Evolutionary conservation across 805 yeast genomes (phyloP).

Genomic region (Candida sphagnicola): DNA sequence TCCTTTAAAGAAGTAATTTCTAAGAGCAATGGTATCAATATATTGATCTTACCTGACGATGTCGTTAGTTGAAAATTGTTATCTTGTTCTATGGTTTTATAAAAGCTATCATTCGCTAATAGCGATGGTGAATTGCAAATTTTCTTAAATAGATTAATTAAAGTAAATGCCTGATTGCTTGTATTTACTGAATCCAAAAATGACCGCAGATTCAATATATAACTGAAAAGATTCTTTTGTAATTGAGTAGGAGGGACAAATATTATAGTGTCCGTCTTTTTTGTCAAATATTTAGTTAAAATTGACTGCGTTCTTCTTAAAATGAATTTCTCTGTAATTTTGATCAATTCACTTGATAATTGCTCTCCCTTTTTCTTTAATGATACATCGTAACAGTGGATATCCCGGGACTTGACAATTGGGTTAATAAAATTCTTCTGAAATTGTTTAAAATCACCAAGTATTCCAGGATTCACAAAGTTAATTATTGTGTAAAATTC

Average conservation of each 20-base stretch:
- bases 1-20: constrained; percentile 53
- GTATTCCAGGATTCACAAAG: constrained; percentile 78
- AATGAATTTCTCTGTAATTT: constrained; percentile 61
- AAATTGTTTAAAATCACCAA: constrained; percentile 59
- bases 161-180: constrained; percentile 49
- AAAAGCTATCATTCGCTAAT: constrained; percentile 46
- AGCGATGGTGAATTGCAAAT: constrained; percentile 80
- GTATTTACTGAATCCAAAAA: constrained; percentile 27
- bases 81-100: constrained; percentile 10
- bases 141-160: constrained; percentile 74
- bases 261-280: constrained; percentile 69
- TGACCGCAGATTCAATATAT: constrained; percentile 39
- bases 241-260: constrained; percentile 70
- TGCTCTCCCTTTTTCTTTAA: constrained; percentile 55
- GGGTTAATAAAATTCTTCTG: constrained; percentile 66
- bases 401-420: constrained; percentile 63
- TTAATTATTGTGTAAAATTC: constrained; percentile 81
- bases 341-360: constrained; percentile 59
- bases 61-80: constrained; percentile 2
- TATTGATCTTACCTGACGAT: constrained; percentile 60
- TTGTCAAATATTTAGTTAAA: constrained; percentile 58
- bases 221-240: constrained; percentile 55
- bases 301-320: constrained; percentile 67
- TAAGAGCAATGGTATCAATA: constrained; percentile 53
- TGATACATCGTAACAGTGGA: constrained; percentile 48